Conservation (phyloP, 805 yeast species). For the Kuraishia hungarica region DNA sequence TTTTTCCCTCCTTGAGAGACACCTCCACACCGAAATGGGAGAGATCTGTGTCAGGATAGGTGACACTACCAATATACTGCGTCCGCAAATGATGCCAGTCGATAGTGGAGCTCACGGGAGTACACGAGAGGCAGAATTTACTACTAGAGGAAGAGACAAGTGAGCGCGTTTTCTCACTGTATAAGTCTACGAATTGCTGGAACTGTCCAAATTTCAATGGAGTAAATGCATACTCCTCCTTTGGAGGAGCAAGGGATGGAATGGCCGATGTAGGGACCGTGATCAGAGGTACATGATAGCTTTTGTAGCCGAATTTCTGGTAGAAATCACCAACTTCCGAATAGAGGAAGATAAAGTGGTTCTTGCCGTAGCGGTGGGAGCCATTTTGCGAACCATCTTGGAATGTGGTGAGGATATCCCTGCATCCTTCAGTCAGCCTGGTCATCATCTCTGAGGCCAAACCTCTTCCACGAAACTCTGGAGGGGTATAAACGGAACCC, state of each 20-base stretch:
- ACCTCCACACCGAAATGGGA: conserved; percentile 2
- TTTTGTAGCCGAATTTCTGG: conserved; percentile 47
- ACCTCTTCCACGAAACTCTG: conserved; percentile 41
- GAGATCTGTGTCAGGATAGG: conserved; percentile 7
- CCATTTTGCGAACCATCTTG: conserved; percentile 6
- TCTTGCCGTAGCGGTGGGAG: neutral
- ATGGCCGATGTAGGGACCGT: conserved; percentile 6
- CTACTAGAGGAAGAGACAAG: conserved; percentile 1
- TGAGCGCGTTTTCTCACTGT: conserved; percentile 1
- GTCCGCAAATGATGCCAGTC: conserved; percentile 9
- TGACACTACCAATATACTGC: neutral
- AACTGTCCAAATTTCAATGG: conserved; percentile 3
- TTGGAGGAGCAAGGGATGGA: neutral
- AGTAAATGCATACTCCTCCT: conserved; percentile 1
- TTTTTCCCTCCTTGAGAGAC: conserved; percentile 12
- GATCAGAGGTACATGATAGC: conserved; percentile 12
- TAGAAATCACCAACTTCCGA: conserved; percentile 71
- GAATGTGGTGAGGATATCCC: conserved; percentile 13
- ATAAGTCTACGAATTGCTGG: neutral
- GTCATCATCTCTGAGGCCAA: conserved; percentile 43
- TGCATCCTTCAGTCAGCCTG: conserved; percentile 18
- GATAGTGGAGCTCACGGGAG: conserved; percentile 27
- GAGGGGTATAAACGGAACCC: conserved; percentile 53
- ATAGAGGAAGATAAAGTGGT: conserved; percentile 39
- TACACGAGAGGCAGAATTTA: conserved; percentile 7